Conservation (phyloP, 2,329 filamentous ascomycete species). For the Scedosporium apiospermum region DNA sequence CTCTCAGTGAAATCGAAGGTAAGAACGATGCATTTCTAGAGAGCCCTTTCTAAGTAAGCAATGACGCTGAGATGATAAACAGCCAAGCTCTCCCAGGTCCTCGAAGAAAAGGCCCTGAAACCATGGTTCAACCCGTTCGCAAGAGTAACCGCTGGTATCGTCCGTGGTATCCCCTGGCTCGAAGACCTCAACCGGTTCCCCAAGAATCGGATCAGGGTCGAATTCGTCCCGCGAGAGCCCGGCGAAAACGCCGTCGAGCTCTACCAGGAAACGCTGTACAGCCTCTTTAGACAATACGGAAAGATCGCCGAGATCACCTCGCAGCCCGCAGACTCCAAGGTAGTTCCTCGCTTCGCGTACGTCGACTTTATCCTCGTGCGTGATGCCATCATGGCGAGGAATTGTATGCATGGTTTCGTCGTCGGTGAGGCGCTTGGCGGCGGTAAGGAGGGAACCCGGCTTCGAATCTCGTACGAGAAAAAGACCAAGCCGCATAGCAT, state of each 20-base stretch:
- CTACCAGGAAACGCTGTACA: constrained; percentile 79
- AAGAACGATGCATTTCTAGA: constrained; percentile 5
- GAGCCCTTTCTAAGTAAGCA: background rate
- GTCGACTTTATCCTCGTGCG: constrained; percentile 66
- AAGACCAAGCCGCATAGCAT: constrained; percentile 69
- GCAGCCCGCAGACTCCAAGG: constrained; percentile 79
- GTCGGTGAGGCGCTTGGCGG: constrained; percentile 62
- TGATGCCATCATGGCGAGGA: constrained; percentile 79
- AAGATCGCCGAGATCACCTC: constrained; percentile 79
- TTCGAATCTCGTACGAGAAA: constrained; percentile 77
- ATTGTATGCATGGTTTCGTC: constrained; percentile 80
- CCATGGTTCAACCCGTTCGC: constrained; percentile 87
- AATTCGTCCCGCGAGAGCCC: constrained; percentile 67
- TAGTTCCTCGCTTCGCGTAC: constrained; percentile 68
- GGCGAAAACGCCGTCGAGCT: constrained; percentile 68
- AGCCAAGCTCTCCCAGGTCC: constrained; percentile 48
- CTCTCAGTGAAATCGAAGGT: constrained; percentile 34
- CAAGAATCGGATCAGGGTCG: constrained; percentile 64
- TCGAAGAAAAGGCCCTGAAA: constrained; percentile 62
- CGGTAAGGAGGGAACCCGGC: constrained; percentile 63
- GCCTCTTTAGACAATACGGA: constrained; percentile 79
- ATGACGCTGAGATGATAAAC: constrained; percentile 8
- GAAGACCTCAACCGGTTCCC: constrained; percentile 85
- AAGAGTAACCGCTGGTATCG: constrained; percentile 59
- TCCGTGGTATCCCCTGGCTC: constrained; percentile 82